A percentile compares a stretch with the other conserved stretches of the same genome.
phyloP scores from a whole-genome alignment of 352 stramenopile species.

The Globisporangium yorkense region DNA sequence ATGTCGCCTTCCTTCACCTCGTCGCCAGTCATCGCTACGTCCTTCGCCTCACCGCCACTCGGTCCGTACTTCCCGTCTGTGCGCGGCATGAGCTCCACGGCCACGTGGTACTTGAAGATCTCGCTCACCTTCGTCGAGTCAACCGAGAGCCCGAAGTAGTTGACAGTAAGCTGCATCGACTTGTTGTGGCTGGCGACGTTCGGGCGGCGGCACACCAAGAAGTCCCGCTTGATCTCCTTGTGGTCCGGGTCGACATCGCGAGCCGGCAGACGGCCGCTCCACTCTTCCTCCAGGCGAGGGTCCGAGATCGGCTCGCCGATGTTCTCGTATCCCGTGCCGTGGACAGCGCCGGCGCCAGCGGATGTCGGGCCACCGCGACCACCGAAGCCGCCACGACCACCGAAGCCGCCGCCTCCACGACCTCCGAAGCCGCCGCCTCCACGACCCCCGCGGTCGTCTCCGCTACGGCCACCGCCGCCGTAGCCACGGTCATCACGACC shows the following conservation, averaged over 20 bases:
- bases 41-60: conserved; percentile 24
- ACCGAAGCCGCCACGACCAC: conserved; percentile 24
- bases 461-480: conserved; percentile 20
- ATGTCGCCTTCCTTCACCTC: conserved; percentile 35
- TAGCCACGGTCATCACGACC: conserved; percentile 13
- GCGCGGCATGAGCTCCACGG: conserved; percentile 44
- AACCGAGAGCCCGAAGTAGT: conserved; percentile 63
- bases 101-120: conserved; percentile 74
- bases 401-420: conserved; percentile 21
- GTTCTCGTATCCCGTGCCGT: conserved; percentile 43
- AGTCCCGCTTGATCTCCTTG: conserved; percentile 29
- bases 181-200: conserved; percentile 25
- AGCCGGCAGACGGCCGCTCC: conserved; percentile 27
- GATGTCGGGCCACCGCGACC: conserved; percentile 20
- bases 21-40: conserved; percentile 27
- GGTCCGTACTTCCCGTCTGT: conserved; percentile 49
- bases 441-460: conserved; percentile 24
- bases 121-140: conserved; percentile 30
- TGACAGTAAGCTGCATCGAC: conserved; percentile 39
- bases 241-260: conserved; percentile 38
- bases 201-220: conserved; percentile 42
- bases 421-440: conserved; percentile 23
- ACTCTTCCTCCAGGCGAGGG: conserved; percentile 43
- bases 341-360: conserved; percentile 29
- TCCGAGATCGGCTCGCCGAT: conserved; percentile 46